phyloP scores from a whole-genome alignment of 192 early-diverging fungal species.

The Backusella luteola region DNA sequence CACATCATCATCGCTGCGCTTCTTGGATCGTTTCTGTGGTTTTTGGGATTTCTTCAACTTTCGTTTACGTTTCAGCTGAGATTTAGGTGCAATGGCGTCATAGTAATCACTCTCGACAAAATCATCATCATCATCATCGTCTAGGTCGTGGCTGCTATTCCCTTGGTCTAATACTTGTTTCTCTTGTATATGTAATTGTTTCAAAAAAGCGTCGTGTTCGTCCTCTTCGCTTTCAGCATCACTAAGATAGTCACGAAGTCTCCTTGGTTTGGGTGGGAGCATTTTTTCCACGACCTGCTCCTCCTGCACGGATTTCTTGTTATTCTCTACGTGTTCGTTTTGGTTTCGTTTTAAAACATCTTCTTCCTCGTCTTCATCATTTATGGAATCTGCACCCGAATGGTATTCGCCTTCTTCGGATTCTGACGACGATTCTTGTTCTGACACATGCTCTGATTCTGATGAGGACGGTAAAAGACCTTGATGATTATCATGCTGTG shows the following conservation, averaged over 20 bases:
- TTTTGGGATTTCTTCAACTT: not conserved
- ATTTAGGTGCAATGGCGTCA: not conserved
- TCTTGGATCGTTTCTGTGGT: conserved; percentile 2
- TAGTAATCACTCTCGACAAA: conserved; percentile 21
- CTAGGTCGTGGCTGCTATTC: not conserved
- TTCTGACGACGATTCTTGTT: conserved; percentile 14
- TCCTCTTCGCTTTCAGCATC: conserved; percentile 41
- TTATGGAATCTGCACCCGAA: conserved; percentile 29
- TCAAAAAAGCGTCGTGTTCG: conserved; percentile 46
- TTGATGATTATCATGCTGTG: not conserved
- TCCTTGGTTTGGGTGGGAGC: conserved; percentile 19
- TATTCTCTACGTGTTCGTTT: not conserved
- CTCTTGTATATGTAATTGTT: conserved; percentile 43
- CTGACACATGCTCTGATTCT: not conserved
- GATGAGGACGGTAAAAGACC: not conserved
- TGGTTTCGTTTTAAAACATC: not conserved
- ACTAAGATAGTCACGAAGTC: conserved; percentile 50
- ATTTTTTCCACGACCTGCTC: conserved; percentile 3
- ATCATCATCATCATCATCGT: conserved; percentile 3
- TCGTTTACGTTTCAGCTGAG: not conserved
- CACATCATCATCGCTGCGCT: conserved; percentile 1
- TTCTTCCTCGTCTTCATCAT: not conserved
- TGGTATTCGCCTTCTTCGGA: conserved; percentile 31
- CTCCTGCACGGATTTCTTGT: not conserved
- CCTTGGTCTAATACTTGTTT: conserved; percentile 3